Percentiles rank a stretch among this genome's conserved stretches.
Conservation (phyloP, 805 yeast genomes). For the Yamadazyma takamatsuzukensis region DNA sequence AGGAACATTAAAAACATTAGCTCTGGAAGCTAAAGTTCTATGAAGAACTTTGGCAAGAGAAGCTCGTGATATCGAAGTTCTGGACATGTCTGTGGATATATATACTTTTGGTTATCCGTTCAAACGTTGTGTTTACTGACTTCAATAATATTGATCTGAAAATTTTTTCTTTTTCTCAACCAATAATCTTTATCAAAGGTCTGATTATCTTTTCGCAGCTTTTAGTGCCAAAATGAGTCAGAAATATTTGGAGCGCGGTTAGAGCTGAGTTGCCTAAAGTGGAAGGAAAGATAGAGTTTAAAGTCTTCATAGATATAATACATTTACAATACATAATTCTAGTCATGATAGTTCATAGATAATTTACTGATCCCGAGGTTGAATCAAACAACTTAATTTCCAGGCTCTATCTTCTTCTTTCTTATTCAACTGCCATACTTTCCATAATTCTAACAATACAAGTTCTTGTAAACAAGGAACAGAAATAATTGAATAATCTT, state of each 20-base stretch:
- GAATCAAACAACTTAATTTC: conserved; percentile 63
- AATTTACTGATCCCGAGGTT: conserved; percentile 40
- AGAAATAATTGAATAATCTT: conserved; percentile 35
- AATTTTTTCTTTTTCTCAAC: conserved; percentile 4
- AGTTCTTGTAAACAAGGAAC: conserved; percentile 52
- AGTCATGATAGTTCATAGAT: not conserved
- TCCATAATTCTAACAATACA: conserved; percentile 66
- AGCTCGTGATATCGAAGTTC: too few species aligned
- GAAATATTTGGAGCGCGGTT: not conserved
- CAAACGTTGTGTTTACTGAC: too few species aligned
- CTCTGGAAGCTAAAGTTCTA: conserved; percentile 28
- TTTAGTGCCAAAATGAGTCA: conserved; percentile 6
- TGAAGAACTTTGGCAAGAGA: conserved; percentile 3
- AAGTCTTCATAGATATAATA: too few species aligned
- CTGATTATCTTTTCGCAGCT: too few species aligned
- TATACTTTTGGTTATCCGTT: too few species aligned
- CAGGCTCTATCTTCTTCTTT: conserved; percentile 68
- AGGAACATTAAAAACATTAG: conserved; percentile 43
- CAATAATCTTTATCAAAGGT: conserved; percentile 7
- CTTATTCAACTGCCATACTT: conserved; percentile 56
- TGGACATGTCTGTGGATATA: too few species aligned
- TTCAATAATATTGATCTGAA: too few species aligned
- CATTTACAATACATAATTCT: not conserved
- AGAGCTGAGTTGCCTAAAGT: not conserved
- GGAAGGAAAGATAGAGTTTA: too few species aligned